Evolutionary conservation across 768 basidiomycete species (phyloP).

Genomic region (Infundibulicybe gibba): DNA sequence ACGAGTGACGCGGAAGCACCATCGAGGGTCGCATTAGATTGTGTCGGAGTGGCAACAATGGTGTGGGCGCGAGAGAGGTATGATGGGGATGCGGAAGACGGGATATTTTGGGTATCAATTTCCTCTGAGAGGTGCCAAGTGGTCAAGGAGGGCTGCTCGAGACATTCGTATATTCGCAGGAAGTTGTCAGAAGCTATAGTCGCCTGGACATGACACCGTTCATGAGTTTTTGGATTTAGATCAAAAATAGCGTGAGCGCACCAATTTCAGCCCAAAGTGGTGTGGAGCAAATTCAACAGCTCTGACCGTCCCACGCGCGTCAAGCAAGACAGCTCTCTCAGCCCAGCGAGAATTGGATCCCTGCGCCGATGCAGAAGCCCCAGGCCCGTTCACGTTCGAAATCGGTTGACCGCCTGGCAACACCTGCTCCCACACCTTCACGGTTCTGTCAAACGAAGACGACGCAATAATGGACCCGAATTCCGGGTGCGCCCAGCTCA

Average conservation of each 20-base stretch:
- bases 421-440: conserved; percentile 88
- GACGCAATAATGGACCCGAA: conserved; percentile 87
- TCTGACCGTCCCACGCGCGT: conserved; percentile 84
- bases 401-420: conserved; percentile 23
- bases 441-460: conserved; percentile 85
- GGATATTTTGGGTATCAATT: conserved; percentile 64
- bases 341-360: conserved; percentile 54
- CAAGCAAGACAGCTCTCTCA: conserved; percentile 70
- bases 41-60: conserved; percentile 69
- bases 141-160: conserved; percentile 70
- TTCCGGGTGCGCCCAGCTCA: conserved; percentile 92
- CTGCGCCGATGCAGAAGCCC: conserved; percentile 11
- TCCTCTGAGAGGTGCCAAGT: conserved; percentile 77
- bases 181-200: conserved; percentile 85
- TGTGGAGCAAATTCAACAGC: conserved; percentile 85
- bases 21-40: conserved; percentile 51
- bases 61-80: conserved; percentile 47
- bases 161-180: conserved; percentile 87
- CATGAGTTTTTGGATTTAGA: not conserved
- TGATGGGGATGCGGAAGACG: conserved; percentile 35
- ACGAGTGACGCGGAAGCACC: conserved; percentile 58
- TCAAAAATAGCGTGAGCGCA: conserved; percentile 32
- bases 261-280: conserved; percentile 86
- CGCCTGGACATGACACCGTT: conserved; percentile 48
- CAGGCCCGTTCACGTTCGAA: conserved; percentile 18